Evolutionary conservation across 345 rosid genomes (phyloP).

Genomic region (Citrus glauca): DNA sequence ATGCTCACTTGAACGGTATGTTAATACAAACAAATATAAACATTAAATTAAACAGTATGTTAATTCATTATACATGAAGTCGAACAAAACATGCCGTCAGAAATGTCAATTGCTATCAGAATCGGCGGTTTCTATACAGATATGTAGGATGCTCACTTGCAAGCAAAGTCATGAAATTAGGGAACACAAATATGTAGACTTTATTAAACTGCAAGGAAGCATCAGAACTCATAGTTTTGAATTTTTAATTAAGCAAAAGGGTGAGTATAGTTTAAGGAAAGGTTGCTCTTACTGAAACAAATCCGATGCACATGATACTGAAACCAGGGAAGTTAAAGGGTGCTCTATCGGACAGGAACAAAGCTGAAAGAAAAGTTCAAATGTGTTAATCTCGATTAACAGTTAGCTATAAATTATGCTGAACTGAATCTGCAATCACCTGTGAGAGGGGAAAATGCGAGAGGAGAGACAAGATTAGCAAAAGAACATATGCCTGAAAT

Average conservation of each 20-base stretch:
- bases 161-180: too few relatives aligned
- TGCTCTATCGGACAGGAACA: conserved; percentile 77
- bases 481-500: conserved; percentile 78
- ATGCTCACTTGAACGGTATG: too few relatives aligned
- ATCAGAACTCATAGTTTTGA: neutral
- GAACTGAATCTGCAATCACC: conserved; percentile 31
- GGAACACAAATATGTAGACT: neutral
- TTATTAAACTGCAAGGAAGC: neutral
- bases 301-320: conserved; percentile 75
- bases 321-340: conserved; percentile 89
- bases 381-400: conserved; percentile 5
- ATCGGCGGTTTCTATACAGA: too few relatives aligned
- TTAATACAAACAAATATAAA: too few relatives aligned
- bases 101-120: too few relatives aligned
- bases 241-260: neutral
- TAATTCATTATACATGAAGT: too few relatives aligned
- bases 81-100: too few relatives aligned
- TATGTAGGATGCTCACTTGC: too few relatives aligned
- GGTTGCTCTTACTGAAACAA: conserved; percentile 50
- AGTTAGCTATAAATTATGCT: neutral
- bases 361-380: conserved; percentile 40
- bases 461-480: conserved; percentile 68
- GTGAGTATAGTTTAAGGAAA: neutral
- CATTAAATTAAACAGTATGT: too few relatives aligned
- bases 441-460: conserved; percentile 78